phyloP scores from a whole-genome alignment of 495 filamentous ascomycete species.

The Podospora sp. region DNA sequence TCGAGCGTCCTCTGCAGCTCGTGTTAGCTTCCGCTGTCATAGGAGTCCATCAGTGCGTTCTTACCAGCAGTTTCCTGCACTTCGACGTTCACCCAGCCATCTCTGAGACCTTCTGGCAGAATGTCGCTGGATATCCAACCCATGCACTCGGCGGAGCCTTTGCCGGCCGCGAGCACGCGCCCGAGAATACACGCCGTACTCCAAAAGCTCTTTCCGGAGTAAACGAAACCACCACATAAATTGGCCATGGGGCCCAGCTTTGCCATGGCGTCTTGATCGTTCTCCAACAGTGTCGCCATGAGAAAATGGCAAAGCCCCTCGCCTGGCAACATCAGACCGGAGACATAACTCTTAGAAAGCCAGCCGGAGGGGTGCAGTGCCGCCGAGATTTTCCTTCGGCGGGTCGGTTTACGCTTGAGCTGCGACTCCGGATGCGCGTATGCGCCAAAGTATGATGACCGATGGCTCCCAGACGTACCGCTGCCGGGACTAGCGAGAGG shows the following conservation, averaged over 20 bases:
- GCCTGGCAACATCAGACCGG: slow-evolving; percentile 77
- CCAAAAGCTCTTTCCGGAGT: slow-evolving; percentile 74
- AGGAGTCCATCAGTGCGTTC: slow-evolving; percentile 16
- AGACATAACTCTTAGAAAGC: slow-evolving; percentile 78
- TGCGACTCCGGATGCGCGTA: slow-evolving; percentile 26
- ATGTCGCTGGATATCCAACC: slow-evolving; percentile 71
- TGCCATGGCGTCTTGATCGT: slow-evolving; percentile 65
- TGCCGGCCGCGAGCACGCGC: slow-evolving; percentile 67
- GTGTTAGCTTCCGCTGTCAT: neutral
- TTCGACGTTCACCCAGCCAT: slow-evolving; percentile 69
- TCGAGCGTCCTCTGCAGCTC: slow-evolving; percentile 41
- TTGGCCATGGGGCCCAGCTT: slow-evolving; percentile 69
- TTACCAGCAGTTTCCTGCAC: slow-evolving; percentile 55
- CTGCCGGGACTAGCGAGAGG: slow-evolving; percentile 40
- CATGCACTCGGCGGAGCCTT: slow-evolving; percentile 72
- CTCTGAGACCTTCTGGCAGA: slow-evolving; percentile 50
- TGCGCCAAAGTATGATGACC: slow-evolving; percentile 46
- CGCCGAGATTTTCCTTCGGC: slow-evolving; percentile 45
- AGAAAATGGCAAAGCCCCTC: slow-evolving; percentile 73
- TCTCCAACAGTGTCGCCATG: slow-evolving; percentile 77
- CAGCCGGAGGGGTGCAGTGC: slow-evolving; percentile 65
- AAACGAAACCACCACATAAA: slow-evolving; percentile 78
- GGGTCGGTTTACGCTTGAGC: slow-evolving; percentile 32
- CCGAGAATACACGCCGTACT: slow-evolving; percentile 78
- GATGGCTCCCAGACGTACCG: slow-evolving; percentile 35